Base-by-base conservation (phyloP, 78 protist genomes). In the Dictyostelium capitatum region DNA sequence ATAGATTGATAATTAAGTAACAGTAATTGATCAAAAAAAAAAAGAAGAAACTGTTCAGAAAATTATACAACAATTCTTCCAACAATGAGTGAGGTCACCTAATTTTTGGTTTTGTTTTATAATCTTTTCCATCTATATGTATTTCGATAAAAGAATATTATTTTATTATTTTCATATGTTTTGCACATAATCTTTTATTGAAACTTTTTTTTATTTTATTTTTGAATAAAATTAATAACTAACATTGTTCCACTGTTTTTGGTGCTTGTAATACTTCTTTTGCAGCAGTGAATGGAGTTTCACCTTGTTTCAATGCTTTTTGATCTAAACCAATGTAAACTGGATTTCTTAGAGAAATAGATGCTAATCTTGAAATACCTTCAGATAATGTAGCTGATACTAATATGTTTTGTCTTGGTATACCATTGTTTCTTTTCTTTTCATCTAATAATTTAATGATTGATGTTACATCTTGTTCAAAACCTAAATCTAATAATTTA, bases 311-410 rank as follows among this genome's bases (percentile, higher is more conserved):
- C 14, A 51, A 43, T 25, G 37, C 89, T 2, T 56, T 89, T 19
- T 50, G 20, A 65, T 80, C 89, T 19, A 77, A 54, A 48, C 82
- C 89, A 41, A 83, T 53, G n/a, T 79, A 82, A 14, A 79, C 90
- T 17, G 96, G 96, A 12, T 85, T 85, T 9, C 50, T 30, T 51
- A 94, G 69, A 30, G 64, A 56, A 1, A 83, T 10, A 1, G 59
- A 30, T 14, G 99, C 99, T 0, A 98, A 77, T 91, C 95, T 81
- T 82, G 91, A 19, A 98, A 97, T 79, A 95, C 97, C 72, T 93
- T 80, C 83, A 53, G 51, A 79, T 9, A 74, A 37, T 9, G 83
- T 83, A 0, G 99, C 99, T 0, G 97, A 94, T 46, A 98, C 97
- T 97, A 98, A 37, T 17, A 93, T 70, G 28, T 83, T 85, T 73